A percentile compares a stretch with the other conserved stretches of the same genome.
phyloP scores from a whole-genome alignment of 306 rosid species.

The Spatholobus suberectus region DNA sequence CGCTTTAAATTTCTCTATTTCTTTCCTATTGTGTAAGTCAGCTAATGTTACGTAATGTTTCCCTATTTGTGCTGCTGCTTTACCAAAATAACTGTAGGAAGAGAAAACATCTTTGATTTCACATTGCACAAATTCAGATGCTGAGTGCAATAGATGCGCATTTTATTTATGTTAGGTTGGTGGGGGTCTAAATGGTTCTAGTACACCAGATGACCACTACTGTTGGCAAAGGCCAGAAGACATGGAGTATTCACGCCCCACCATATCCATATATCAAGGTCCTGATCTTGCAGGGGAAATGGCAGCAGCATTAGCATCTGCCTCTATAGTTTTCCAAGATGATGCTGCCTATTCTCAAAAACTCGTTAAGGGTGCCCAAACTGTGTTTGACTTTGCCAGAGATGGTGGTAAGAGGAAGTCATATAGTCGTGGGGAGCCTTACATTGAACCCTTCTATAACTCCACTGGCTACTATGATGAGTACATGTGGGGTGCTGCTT shows the following conservation, averaged over 20 bases:
- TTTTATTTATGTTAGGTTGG: constrained; percentile 54
- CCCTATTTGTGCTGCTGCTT: background rate
- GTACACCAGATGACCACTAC: constrained; percentile 55
- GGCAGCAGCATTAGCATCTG: constrained; percentile 79
- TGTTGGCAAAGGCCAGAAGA: constrained; percentile 81
- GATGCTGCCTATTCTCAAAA: constrained; percentile 48
- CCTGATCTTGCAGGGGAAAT: constrained; percentile 74
- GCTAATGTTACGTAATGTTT: background rate
- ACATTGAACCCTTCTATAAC: constrained; percentile 56
- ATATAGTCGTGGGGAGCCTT: constrained; percentile 45
- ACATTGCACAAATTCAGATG: background rate
- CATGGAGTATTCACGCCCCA: constrained; percentile 52
- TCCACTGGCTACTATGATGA: constrained; percentile 70
- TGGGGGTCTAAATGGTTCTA: constrained; percentile 48
- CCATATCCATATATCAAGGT: constrained; percentile 45
- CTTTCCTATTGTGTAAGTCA: background rate
- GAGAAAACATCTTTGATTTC: background rate
- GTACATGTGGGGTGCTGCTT: constrained; percentile 73
- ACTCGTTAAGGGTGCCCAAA: constrained; percentile 57
- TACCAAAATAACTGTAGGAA: background rate
- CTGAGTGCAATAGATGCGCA: background rate
- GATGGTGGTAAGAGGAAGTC: constrained; percentile 47
- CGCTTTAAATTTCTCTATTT: background rate
- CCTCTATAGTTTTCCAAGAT: constrained; percentile 69
- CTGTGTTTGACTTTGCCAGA: constrained; percentile 57